Conservation (phyloP, 148 eudicot genomes). For the Chenopodium berlandieri region DNA sequence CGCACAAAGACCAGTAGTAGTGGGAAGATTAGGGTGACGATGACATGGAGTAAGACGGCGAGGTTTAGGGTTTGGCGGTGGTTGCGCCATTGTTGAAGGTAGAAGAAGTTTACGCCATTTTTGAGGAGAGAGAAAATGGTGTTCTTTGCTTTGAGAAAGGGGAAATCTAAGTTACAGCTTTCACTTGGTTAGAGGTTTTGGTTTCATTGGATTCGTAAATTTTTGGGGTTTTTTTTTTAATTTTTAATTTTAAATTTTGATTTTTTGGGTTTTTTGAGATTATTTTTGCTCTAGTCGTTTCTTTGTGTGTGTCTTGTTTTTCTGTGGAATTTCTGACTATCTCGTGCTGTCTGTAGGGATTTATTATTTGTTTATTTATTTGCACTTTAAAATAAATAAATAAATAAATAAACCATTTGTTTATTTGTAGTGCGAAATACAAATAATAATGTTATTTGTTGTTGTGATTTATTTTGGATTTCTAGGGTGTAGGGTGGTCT, state of each 20-base stretch:
- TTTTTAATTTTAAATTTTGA: neutral
- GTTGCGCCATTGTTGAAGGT: constrained; percentile 23
- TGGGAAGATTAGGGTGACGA: constrained; percentile 71
- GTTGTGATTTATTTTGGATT: neutral
- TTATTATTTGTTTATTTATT: neutral
- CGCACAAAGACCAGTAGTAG: constrained; percentile 71
- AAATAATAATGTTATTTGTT: neutral
- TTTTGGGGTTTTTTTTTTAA: neutral
- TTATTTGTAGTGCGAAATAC: neutral
- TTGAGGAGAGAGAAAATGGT: neutral
- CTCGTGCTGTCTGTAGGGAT: constrained; percentile 1
- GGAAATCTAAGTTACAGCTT: neutral
- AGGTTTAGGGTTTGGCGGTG: constrained; percentile 32
- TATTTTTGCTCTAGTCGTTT: neutral
- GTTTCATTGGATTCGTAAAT: constrained; percentile 25
- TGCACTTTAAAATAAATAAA: neutral
- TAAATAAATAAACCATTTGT: too few species aligned
- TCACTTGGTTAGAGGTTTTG: neutral
- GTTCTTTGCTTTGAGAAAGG: neutral
- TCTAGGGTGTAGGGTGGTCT: neutral
- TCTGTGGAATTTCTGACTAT: neutral
- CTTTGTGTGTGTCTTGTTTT: neutral
- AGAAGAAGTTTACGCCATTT: neutral
- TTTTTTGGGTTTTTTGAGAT: neutral
- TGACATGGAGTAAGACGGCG: constrained; percentile 67